Base-by-base conservation (phyloP, 2,329 filamentous ascomycete genomes). In the Aphanoascus verrucosus region DNA sequence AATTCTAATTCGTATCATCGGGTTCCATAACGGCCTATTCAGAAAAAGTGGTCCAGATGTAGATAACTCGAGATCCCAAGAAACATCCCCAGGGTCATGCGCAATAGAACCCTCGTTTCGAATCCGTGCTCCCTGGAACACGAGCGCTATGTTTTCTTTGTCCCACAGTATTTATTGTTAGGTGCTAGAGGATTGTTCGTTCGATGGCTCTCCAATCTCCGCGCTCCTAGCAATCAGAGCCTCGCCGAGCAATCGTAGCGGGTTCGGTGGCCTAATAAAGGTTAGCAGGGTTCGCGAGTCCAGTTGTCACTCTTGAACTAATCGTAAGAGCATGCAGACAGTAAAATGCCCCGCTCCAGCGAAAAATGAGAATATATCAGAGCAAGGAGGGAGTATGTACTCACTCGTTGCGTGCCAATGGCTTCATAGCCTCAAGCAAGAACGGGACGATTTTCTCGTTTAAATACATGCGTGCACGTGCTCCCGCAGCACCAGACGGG, bases 401-500 rank as follows among this genome's bases (percentile, higher is more conserved):
- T 63, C 69, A 88, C 85, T 84, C 80, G 41, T 88, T 82, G 60
- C 79, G 82, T 3, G 83, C 83, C 56, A 89, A 65, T 52, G 77
- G 68, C 71, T 88, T 88, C 83, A 89, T 85, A 20, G 84, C 85
- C 62, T 88, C 84, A 38, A 88, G 70, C 55, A 89, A 63, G 23
- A 79, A 77, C 0, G 79, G 79, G 0, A 84, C 85, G 40, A 89
- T 78, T 61, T 82, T 86, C 47, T 77, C 75, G 63, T 88, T 88
- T 60, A 89, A 69, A 65, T 88, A 89, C 61, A 80, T 77, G 43
- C 85, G 78, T 4, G 81, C 81, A 0, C 83, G 81, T 19, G 84
- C 85, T 45, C 85, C 84, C 62, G 87, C 82, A 1, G 77, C 69
- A 1, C 79, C 38, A 17, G 53, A 20, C 14, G 47, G 17, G 23